Conservation (phyloP, 176 grass and related monocot species). For the Coix lacrymajobi region DNA sequence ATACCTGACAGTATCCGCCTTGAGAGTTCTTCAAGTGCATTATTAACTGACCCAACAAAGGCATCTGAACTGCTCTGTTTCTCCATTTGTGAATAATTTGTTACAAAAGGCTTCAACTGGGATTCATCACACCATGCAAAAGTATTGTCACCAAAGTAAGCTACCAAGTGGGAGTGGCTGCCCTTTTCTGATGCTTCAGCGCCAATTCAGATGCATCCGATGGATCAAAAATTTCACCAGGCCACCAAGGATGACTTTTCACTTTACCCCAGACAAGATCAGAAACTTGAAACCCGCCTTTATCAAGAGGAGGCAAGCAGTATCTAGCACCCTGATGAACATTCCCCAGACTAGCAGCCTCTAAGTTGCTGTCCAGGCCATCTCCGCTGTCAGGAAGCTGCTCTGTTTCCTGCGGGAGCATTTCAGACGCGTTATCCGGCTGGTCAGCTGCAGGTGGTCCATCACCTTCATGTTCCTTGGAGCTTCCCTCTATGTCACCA, state of each 20-base stretch:
- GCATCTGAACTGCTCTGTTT: conserved; percentile 75
- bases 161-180: conserved; percentile 63
- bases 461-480: conserved; percentile 1
- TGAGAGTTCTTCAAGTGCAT: conserved; percentile 76
- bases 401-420: neutral
- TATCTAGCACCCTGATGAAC: conserved; percentile 40
- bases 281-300: conserved; percentile 48
- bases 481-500: neutral
- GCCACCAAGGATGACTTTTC: conserved; percentile 99
- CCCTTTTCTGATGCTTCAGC: conserved; percentile 75
- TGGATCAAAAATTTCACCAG: conserved; percentile 83
- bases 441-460: neutral
- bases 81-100: conserved; percentile 85
- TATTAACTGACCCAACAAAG: conserved; percentile 65
- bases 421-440: neutral
- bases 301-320: conserved; percentile 50
- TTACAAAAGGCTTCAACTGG: conserved; percentile 73
- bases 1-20: conserved; percentile 69
- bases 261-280: conserved; percentile 99
- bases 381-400: conserved; percentile 1
- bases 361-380: neutral
- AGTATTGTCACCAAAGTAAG: conserved; percentile 92
- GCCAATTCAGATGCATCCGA: conserved; percentile 84
- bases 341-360: neutral
- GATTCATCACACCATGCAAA: conserved; percentile 98